Evolutionary conservation across 352 stramenopile species (phyloP), one percentile per base, ranked within the genome.

Genomic region (Phytophthora lateralis): DNA sequence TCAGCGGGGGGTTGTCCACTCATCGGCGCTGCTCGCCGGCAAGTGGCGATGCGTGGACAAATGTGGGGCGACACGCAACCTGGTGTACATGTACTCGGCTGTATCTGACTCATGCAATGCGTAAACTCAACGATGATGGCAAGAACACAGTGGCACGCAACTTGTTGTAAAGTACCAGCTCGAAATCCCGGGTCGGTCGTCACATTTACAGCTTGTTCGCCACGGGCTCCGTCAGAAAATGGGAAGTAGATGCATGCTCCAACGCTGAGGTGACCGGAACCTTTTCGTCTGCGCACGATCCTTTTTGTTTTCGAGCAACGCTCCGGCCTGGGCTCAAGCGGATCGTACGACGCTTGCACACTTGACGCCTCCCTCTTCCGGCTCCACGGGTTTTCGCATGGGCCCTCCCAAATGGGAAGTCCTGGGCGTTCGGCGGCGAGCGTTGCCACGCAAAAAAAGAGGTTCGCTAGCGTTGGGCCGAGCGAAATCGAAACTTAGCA

Each of bases 271-370:
- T 34, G 29, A 9, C 29, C 3, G 29, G 30, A 35, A 35, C 8
- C 1, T 35, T 34, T 35, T 11, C 30, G 7, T 35, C 30, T 35
- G 30, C 30, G 30, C 9, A 12, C 21, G 21, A 24, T 3, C 21
- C 21, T 24, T 9, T 45, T 26, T 45, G n/a, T 7, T 18, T 45
- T 26, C 10, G 9, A 18, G 44, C 27, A 34, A 55, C 10, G 10
- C 24, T 46, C n/a, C 27, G 17, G 32, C 6, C 15, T 53, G 46
- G 38, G 34, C 65, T 53, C 39, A 57, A 34, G 20, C 34, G 41
- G 38, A 64, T 69, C 46, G 42, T 56, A 50, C 53, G 60, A 62
- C 53, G 54, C 37, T 45, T 62, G 38, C 45, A 48, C n/a, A 58
- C 38, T 51, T 54, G 46, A 55, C 32, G 14, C 32, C 32, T 50